These are phyloP conservation scores for Lojkania enalia DNA, from an alignment of 2,329 filamentous ascomycete genomes.

Conservation along the genomic window DNA sequence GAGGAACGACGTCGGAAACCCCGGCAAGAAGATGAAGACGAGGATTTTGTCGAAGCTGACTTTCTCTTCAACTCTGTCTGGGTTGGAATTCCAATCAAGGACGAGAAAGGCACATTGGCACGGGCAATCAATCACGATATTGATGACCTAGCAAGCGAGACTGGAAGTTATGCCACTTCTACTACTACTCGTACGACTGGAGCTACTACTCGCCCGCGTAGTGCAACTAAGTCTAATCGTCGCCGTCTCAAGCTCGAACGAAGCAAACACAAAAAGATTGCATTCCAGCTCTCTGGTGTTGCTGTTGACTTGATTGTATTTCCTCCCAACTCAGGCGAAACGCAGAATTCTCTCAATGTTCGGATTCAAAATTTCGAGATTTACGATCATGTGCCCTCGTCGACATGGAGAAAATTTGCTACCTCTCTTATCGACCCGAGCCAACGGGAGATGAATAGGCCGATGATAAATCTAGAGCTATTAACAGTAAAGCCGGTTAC, in stretches of 20 bases:
- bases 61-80: conserved; percentile 99
- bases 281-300: conserved; percentile 86
- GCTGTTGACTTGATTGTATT: conserved; percentile 82
- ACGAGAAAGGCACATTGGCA: conserved; percentile 79
- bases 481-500: conserved; percentile 85
- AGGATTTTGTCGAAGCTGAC: conserved; percentile 78
- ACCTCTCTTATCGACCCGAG: conserved; percentile 89
- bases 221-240: conserved; percentile 45
- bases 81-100: conserved; percentile 85
- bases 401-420: conserved; percentile 97
- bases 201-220: conserved; percentile 46
- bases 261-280: conserved; percentile 92
- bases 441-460: conserved; percentile 81
- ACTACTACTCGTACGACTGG: conserved; percentile 42
- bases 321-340: conserved; percentile 75
- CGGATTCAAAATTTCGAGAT: conserved; percentile 83
- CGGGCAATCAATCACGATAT: conserved; percentile 81
- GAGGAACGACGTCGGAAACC: conserved; percentile 68
- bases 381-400: conserved; percentile 91
- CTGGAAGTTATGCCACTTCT: conserved; percentile 81
- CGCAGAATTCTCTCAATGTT: conserved; percentile 83
- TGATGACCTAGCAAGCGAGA: conserved; percentile 84
- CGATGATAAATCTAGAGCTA: conserved; percentile 88
- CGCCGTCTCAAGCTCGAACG: conserved; percentile 73
- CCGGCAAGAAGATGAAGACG: conserved; percentile 68